Base-by-base conservation (phyloP, 345 rosid species). In the Turnera subulata region DNA sequence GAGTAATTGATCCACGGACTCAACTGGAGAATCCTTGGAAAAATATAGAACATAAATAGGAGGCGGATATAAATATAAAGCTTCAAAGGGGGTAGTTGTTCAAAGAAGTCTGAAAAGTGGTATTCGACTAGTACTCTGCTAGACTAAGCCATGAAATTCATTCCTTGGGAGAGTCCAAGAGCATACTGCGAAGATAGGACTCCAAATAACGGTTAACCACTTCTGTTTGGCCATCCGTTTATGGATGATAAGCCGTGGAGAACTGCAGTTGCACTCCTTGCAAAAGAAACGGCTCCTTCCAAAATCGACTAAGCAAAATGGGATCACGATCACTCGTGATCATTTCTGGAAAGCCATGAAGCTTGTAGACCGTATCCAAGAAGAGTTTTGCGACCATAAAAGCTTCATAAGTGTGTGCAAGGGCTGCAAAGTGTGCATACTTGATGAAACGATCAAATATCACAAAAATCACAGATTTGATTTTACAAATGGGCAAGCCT, bases 321-420 rank as follows among this genome's bases (percentile, higher is more conserved):
- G 46, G 35, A 39, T 55, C 59, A 0, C 55, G 33, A 5, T 51
- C 55, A n/a, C n/a, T n/a, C n/a, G n/a, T n/a, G n/a, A n/a, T n/a
- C n/a, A n/a, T n/a, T n/a, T n/a, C n/a, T n/a, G 26, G 10, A n/a
- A 0, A 51, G 2, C 1, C 25, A n/a, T 37, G 55, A 13, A 0
- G 13, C 6, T 2, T n/a, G 22, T 9, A 51, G 5, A 7, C 40
- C 1, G 11, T 51, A 20, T 25, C 33, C 0, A 25, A 0, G 9
- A 51, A 26, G 0, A 24, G 1, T 51, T 51, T 6, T 13, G 55
- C 39, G 1, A 29, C 33, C 18, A 1, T 12, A 1, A 2, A 1
- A 5, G 6, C 39, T 12, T 16, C 26, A 18, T 24, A 25, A 15
- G 55, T 19, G 6, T 21, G 21, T 11, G 11, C 3, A 11, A 22